Evolutionary conservation across 768 basidiomycete genomes (phyloP).

Genomic region (Tephrocybe sp.): DNA sequence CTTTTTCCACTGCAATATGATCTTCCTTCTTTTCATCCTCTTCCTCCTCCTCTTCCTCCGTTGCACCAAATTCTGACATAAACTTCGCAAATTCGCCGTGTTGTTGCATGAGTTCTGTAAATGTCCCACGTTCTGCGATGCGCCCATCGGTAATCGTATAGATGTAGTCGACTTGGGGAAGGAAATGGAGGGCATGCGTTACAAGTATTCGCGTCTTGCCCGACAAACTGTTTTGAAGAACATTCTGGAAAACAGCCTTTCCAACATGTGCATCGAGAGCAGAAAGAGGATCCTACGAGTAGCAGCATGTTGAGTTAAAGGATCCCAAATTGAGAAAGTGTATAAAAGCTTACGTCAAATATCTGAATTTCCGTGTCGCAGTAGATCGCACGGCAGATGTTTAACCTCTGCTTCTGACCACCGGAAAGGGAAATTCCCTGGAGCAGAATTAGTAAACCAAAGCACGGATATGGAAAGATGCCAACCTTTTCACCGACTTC

Average conservation of each 20-base stretch:
- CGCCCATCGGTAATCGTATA: conserved; percentile 73
- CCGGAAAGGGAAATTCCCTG: conserved; percentile 86
- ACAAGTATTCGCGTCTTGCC: conserved; percentile 85
- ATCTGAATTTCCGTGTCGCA: conserved; percentile 83
- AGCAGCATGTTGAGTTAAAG: background rate
- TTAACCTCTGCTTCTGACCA: conserved; percentile 75
- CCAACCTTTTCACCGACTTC: conserved; percentile 73
- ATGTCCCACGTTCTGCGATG: conserved; percentile 81
- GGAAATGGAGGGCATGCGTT: conserved; percentile 88
- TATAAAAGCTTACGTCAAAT: conserved; percentile 55
- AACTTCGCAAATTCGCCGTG: conserved; percentile 72
- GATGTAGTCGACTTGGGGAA: conserved; percentile 86
- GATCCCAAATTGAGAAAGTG: background rate
- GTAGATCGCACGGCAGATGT: conserved; percentile 86
- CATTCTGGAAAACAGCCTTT: conserved; percentile 81
- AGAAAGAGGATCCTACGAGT: conserved; percentile 72
- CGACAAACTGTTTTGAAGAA: conserved; percentile 58
- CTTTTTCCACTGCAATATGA: conserved; percentile 32
- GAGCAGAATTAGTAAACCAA: conserved; percentile 5
- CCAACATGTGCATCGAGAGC: conserved; percentile 93
- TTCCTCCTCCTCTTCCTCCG: conserved; percentile 51
- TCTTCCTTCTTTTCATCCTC: conserved; percentile 45
- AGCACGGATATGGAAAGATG: background rate
- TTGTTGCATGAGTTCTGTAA: conserved; percentile 60
- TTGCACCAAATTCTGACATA: conserved; percentile 73